Evolutionary conservation across 345 rosid genomes (phyloP), one percentile per base, ranked within the genome.

Genomic region (Crucihimalaya himalaica): DNA sequence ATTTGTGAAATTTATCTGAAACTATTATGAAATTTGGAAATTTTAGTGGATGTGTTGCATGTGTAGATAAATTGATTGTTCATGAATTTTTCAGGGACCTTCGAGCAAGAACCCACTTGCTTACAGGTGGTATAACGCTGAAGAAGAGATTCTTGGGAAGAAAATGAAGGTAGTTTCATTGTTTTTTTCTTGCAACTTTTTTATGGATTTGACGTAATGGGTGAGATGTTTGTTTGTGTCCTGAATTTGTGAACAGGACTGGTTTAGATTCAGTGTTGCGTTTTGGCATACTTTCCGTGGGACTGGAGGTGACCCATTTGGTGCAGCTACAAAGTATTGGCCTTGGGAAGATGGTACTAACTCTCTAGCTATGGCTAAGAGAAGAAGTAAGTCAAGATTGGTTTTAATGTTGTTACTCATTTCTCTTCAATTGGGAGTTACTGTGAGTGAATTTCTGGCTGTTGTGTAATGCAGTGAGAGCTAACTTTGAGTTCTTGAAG

Each of bases 221-320:
- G 9, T 40, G 3, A 14, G 47, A 32, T 66, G 34, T 50, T 67
- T 21, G 19, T 20, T 35, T 27, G 1, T 35, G 2, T 34, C 5
- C 2, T 73, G 28, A 4, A 39, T 52, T 25, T 70, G 14, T n/a
- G 7, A 70, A 28, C 75, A 94, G 97, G 97, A 89, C 47, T 95
- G 99, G 99, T 71, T 95, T 86, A 86, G 99, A 82, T 95, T 95
- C 65, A 95, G 97, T 75, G 89, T 95, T 65, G 97, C 97, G 59
- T 95, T 95, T 83, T 92, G 99, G 99, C 99, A 95, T 78, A 92
- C 97, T 7, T 95, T 92, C 74, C 87, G 97, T 62, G 99, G 97
- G 40, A 82, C 90, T 13, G 97, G 97, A 50, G 88, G 75, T 32
- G 97, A 92, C n/a, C 95, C 93, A 0, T 95, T 95, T 81, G 97